A percentile compares a stretch with the other conserved stretches of the same genome.
Evolutionary conservation across 2,329 filamentous ascomycete species (phyloP).

Genomic region (Sporothrix sp.): DNA sequence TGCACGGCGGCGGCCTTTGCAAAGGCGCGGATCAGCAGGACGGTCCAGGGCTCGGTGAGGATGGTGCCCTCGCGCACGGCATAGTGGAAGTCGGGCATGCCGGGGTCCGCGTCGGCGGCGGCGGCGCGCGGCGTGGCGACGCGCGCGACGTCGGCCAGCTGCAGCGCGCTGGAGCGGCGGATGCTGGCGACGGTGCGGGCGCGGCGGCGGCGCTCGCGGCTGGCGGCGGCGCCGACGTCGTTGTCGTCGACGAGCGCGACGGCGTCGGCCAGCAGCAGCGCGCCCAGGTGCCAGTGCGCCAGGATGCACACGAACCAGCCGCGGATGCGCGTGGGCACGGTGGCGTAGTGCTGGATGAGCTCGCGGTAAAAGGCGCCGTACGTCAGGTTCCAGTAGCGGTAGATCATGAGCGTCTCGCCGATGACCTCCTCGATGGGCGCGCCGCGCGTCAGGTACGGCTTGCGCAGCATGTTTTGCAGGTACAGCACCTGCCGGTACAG

Average conservation of each 20-base stretch:
- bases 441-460: conserved; percentile 24
- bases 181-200: conserved; percentile 31
- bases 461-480: conserved; percentile 42
- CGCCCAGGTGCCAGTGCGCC: conserved; percentile 49
- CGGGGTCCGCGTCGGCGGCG: conserved; percentile 17
- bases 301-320: conserved; percentile 51
- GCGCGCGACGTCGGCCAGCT: conserved; percentile 39
- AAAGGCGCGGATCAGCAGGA: conserved; percentile 44
- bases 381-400: conserved; percentile 44
- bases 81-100: conserved; percentile 38
- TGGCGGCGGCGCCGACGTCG: conserved; percentile 21
- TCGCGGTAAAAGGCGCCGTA: conserved; percentile 44
- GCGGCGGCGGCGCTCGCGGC: conserved; percentile 21
- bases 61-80: conserved; percentile 45
- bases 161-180: conserved; percentile 33
- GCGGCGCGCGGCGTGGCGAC: conserved; percentile 28
- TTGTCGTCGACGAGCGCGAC: conserved; percentile 40
- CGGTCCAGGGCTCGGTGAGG: conserved; percentile 52
- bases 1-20: conserved; percentile 34
- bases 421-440: conserved; percentile 39
- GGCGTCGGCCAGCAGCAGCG: conserved; percentile 44
- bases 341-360: conserved; percentile 39
- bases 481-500: conserved; percentile 46
- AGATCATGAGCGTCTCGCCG: conserved; percentile 37
- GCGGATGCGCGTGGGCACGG: conserved; percentile 42